Evolutionary conservation across 129 eudicot species (phyloP), one percentile per base, ranked within the genome.

Genomic region (Lactuca saligna): DNA sequence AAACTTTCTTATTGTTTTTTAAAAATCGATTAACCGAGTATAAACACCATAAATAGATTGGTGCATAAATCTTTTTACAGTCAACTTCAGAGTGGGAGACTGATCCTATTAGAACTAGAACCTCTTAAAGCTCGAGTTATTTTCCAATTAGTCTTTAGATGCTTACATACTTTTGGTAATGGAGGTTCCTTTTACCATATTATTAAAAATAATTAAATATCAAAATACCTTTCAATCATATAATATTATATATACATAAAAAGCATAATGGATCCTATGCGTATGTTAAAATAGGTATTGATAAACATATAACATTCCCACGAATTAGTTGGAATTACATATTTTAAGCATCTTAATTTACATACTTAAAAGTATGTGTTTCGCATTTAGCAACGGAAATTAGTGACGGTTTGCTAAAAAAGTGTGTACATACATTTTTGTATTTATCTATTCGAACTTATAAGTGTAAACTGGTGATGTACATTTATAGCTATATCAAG

Each of bases 71-170:
- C 70, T 72, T 73, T 63, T 29, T 42, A 41, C 64, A 54, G 71
- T 64, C 78, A 73, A 64, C 64, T 10, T 25, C 35, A 57, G 32
- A 54, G 78, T 64, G 78, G 71, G 65, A n/a, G 71, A 73, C 65
- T 63, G 71, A 73, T 73, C 57, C 49, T 64, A 38, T 50, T 3
- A 60, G 55, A 55, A 73, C 65, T 63, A 73, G 78, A 73, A 55
- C 57, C 62, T 73, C 57, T 54, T 73, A 73, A 64, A 73, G 78
- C 49, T 54, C 48, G 9, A 54, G 6, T 64, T 63, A 7, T 25
- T 72, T 66, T 63, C 51, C 51, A 46, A 46, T 46, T 41, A 54
- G 29, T 63, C 64, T 0, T 16, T 54, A 35, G 70, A 64, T 73
- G 57, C 78, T 16, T 53, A 39, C 56, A 31, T 29, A 54, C 78